Percentiles rank a stretch among this genome's conserved stretches.
phyloP scores from a whole-genome alignment of 1,284 basidiomycete species.

The Irpex sp. region DNA sequence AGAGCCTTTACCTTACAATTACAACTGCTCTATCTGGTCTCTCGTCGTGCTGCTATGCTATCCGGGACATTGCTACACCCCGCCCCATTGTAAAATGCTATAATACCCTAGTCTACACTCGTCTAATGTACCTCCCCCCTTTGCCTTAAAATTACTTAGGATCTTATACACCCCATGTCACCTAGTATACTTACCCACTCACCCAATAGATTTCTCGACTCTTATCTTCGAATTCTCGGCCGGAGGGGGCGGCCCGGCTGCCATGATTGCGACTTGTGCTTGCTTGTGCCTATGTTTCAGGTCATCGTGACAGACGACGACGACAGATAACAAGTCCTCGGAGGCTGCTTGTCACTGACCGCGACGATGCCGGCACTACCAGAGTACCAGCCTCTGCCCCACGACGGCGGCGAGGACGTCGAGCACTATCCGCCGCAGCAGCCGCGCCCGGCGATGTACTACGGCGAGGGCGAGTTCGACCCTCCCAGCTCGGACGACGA shows the following conservation, averaged over 20 bases:
- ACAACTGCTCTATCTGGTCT: background rate
- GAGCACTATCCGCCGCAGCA: conserved; percentile 7
- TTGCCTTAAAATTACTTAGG: background rate
- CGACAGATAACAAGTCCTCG: too few relatives aligned
- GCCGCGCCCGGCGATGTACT: conserved; percentile 42
- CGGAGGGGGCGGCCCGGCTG: background rate
- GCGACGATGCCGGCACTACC: background rate
- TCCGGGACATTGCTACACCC: background rate
- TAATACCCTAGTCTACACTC: background rate
- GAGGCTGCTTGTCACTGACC: too few relatives aligned
- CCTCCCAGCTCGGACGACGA: conserved; percentile 68
- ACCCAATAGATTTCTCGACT: background rate
- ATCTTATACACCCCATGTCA: background rate
- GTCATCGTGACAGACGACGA: too few relatives aligned
- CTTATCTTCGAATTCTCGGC: too few relatives aligned
- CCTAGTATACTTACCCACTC: background rate
- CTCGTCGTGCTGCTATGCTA: background rate
- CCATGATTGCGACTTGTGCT: too few relatives aligned
- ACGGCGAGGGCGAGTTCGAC: conserved; percentile 66
- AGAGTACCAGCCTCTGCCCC: conserved; percentile 17
- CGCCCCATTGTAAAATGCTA: conserved; percentile 2
- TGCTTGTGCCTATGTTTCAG: too few relatives aligned
- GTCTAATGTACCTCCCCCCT: background rate
- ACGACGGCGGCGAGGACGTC: conserved; percentile 13
- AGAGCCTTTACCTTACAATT: conserved; percentile 4